A percentile compares a stretch with the other conserved stretches of the same genome.
Evolutionary conservation across 2,329 filamentous ascomycete genomes (phyloP).

Genomic region (Neonectria faginata): DNA sequence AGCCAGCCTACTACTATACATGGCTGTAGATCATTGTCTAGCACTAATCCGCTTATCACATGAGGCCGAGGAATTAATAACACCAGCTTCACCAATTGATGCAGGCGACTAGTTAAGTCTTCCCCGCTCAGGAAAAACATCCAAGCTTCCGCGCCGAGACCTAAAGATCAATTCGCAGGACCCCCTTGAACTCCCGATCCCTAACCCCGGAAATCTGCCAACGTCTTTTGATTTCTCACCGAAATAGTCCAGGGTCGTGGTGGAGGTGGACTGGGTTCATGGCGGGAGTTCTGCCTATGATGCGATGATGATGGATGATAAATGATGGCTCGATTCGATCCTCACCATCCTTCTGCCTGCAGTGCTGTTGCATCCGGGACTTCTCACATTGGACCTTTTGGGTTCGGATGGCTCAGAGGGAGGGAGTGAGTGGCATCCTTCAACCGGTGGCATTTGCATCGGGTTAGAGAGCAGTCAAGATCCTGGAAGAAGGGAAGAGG

Average conservation of each 20-base stretch:
- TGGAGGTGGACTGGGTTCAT: neutral
- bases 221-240: neutral
- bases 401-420: neutral
- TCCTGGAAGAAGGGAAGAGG: neutral
- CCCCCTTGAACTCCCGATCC: neutral
- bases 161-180: neutral
- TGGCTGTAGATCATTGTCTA: neutral
- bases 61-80: conserved; percentile 12
- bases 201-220: neutral
- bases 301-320: conserved; percentile 7
- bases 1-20: neutral
- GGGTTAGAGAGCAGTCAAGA: neutral
- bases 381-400: neutral
- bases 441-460: neutral
- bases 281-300: conserved; percentile 3
- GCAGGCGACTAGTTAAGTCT: neutral
- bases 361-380: neutral
- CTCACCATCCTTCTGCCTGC: neutral
- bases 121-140: neutral
- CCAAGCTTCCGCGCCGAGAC: neutral
- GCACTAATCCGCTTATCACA: neutral
- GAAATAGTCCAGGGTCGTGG: neutral
- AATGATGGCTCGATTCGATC: neutral
- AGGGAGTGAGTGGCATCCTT: neutral
- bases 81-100: neutral